Base-by-base conservation (phyloP, 768 basidiomycete genomes). In the Rhodotorula paludigena region DNA sequence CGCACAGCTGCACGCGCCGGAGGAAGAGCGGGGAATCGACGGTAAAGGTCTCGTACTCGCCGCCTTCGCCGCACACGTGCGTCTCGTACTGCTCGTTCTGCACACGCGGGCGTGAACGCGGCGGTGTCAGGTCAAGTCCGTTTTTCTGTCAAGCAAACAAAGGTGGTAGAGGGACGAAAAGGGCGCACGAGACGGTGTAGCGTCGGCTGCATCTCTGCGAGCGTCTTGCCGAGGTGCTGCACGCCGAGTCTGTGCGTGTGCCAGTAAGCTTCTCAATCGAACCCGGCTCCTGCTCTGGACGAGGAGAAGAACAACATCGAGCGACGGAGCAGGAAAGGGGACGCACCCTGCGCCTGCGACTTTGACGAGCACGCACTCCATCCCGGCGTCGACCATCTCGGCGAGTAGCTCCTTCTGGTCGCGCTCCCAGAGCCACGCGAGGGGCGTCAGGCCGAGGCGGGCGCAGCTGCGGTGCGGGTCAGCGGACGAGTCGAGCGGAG, bases 11-110 rank as follows among this genome's bases (percentile, higher is more conserved):
- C 42, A 99, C 87, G 16, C 83, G 81, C 45, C 83, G 82, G 72
- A 90, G 89, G 84, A 93, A 98, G 20, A 94, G 75, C 0, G 93
- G 90, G 68, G 88, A 89, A 72, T 96, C 90, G 20, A 92, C 80
- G 1, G 94, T 97, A 64, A 98, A 81, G 0, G 88, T 90, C 77
- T 99, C 96, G 78, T 97, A 99, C 80, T 99, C 96, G 4, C 96
- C 96, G 3, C 96, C 96, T 80, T 99, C 96, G 16, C 96, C 96
- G 69, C 94, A 97, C 3, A 94, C 84, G 76, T 99, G 96, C 1
- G 88, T 87, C 8, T 92, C 92, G 74, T 92, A 99, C 35, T 85
- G 78, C 16, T 79, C 76, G 76, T 93, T 90, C 90, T 92, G 71
- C 4, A 25, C 23, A 42, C 28, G 20, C 11, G 28, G 12, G 14